Evolutionary conservation across 306 rosid genomes (phyloP), one percentile per base, ranked within the genome.

Genomic region (Gastrolobium bilobum): DNA sequence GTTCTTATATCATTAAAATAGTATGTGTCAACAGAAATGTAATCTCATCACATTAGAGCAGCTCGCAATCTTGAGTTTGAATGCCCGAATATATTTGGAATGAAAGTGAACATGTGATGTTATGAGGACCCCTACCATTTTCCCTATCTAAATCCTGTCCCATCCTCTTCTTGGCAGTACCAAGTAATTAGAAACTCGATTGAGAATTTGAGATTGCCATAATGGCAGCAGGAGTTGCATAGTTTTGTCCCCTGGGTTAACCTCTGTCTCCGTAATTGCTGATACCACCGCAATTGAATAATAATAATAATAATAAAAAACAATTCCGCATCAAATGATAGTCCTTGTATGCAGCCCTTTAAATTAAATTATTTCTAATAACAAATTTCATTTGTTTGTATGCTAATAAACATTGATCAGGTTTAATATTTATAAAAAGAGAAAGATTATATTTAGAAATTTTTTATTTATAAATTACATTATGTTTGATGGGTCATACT

Each of bases 11-110:
- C 35, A 9, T 40, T 34, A 35, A 26, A 30, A 30, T 50, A 58
- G 31, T 20, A 44, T 74, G 40, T 63, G 38, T 57, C 15, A 5
- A 40, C 46, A 48, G 35, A 42, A 63, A 34, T 75, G 68, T 38
- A 76, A 76, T 77, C 26, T 54, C 79, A 35, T 54, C 71, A 38
- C 35, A 7, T 73, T 52, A 7, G 11, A 54, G 61, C 60, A 59
- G 61, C 4, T 14, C 8, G 3, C 14, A 20, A 10, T 65, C 37
- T 7, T 34, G 75, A 68, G 70, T 38, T 57, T 68, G 40, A 59
- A 68, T 68, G 42, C 48, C 70, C 44, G 43, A 71, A 34, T 47
- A 73, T 58, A 30, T n/a, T 11, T 42, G 58, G 44, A 59, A 59
- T 20, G 20, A 46, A 71, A 26, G 9, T 57, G 57, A 44, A 34